Evolutionary conservation across 768 basidiomycete genomes (phyloP).

Genomic region (Daedaleopsis nitida): DNA sequence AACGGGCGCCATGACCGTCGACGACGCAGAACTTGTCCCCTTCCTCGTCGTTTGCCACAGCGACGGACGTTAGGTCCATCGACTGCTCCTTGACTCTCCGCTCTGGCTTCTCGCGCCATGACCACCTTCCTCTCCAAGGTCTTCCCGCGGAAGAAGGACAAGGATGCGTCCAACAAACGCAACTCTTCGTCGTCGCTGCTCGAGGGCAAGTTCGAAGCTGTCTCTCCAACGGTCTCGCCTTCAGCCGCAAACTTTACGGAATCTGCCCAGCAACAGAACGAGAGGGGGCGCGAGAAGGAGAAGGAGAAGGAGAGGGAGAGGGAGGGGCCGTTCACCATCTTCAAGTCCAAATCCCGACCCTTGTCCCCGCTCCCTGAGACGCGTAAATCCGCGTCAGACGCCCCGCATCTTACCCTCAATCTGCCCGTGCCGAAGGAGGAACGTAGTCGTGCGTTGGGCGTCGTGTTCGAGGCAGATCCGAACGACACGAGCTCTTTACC

Average conservation of each 20-base stretch:
- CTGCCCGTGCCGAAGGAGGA: constrained; percentile 55
- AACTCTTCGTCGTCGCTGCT: constrained; percentile 50
- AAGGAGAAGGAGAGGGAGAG: constrained; percentile 40
- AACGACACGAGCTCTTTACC: constrained; percentile 48
- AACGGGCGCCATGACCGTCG: not conserved
- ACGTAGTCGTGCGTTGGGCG: constrained; percentile 50
- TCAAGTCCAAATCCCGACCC: constrained; percentile 48
- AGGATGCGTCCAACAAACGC: constrained; percentile 39
- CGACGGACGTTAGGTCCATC: constrained; percentile 21
- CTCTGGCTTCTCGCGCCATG: constrained; percentile 30
- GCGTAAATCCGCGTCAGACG: constrained; percentile 29
- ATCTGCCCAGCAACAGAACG: constrained; percentile 35
- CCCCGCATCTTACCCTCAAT: constrained; percentile 65
- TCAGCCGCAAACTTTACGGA: constrained; percentile 31
- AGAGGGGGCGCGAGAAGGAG: constrained; percentile 31
- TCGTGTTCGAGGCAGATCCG: constrained; percentile 62
- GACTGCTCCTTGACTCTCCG: not conserved
- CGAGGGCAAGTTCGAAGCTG: constrained; percentile 75
- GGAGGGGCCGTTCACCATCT: constrained; percentile 46
- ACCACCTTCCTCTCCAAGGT: constrained; percentile 78
- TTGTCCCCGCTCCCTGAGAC: constrained; percentile 38
- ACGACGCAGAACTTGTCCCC: not conserved
- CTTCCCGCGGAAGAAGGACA: constrained; percentile 74
- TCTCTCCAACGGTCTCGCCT: constrained; percentile 50
- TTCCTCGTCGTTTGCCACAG: constrained; percentile 9